Evolutionary conservation across 495 filamentous ascomycete genomes (phyloP), one percentile per base, ranked within the genome.

Genomic region (Chaetomium fimeti): DNA sequence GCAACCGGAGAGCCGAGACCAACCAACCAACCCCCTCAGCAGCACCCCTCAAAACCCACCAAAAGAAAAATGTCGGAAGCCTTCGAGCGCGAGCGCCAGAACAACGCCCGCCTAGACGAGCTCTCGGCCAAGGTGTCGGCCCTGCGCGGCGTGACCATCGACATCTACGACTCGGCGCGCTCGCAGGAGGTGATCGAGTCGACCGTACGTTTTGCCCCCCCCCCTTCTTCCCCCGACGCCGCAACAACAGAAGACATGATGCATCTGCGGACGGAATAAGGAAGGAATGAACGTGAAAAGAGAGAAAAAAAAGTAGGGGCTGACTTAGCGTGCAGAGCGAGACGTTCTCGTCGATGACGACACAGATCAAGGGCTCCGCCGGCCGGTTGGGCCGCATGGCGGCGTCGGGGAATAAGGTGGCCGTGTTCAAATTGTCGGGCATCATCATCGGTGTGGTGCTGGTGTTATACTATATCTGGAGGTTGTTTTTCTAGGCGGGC

Each of bases 11-110:
- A n/a, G n/a, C n/a, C n/a, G n/a, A n/a, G n/a, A n/a, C n/a, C n/a
- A n/a, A n/a, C n/a, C n/a, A 18, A 5, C 16, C 6, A 52, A 47
- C 40, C 27, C 59, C 27, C 43, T n/a, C 3, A 18, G 4, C 43
- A 47, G 1, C 32, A 36, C 32, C 32, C 32, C 32, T 1, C 32
- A 5, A 5, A 5, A 5, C 3, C 32, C 32, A 36, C 32, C 32
- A 12, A 7, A n/a, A 38, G 61, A 52, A 71, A 56, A 40, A 97
- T 97, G 93, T 92, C 92, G 38, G 93, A 96, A 76, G 87, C 92
- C 67, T 98, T 95, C 81, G 92, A 96, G 81, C 91, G 93, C 73
- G 93, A 98, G 76, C 82, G 84, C 76, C 94, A 98, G 79, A 98
- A 98, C 79, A 96, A 97, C 78, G 88, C 91, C 70, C 92, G 94